Evolutionary conservation across 176 grass and related monocot genomes (phyloP).

Genomic region (Bothriochloa decipiens): DNA sequence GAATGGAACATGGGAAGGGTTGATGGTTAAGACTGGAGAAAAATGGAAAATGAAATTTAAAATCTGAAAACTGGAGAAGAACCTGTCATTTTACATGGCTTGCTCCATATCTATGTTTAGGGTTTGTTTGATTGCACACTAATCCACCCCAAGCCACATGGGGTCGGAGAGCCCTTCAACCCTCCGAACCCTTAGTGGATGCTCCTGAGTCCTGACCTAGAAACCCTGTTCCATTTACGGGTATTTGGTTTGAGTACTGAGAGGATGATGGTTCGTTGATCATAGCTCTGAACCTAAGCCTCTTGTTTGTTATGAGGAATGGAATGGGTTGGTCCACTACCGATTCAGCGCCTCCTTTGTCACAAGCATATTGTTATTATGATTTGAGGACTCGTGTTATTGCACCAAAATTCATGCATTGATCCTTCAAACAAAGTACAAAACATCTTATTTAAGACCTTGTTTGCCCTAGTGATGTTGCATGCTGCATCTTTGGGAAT

Average conservation of each 20-base stretch:
- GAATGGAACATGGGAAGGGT: neutral
- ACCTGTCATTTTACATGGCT: neutral
- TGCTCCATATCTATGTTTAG: slow-evolving; percentile 18
- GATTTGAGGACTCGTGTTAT: neutral
- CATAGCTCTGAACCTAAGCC: neutral
- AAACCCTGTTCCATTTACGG: slow-evolving; percentile 3
- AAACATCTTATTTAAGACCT: neutral
- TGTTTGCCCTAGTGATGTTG: neutral
- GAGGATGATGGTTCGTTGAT: neutral
- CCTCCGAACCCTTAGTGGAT: neutral
- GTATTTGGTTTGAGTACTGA: slow-evolving; percentile 9
- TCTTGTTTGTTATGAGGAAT: neutral
- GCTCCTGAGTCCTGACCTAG: neutral
- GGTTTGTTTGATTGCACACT: neutral
- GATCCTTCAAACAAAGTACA: neutral
- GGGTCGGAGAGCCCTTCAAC: neutral
- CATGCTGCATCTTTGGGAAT: neutral
- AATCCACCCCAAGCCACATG: neutral
- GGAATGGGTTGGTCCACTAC: neutral
- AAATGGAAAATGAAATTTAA: neutral
- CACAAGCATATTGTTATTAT: neutral
- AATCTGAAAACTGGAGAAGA: neutral
- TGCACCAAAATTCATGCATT: neutral
- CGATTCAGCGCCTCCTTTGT: neutral
- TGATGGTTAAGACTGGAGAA: too few species aligned